These are phyloP conservation scores for Calonectria multiphialidica DNA, from an alignment of 2,329 filamentous ascomycete genomes.

Conservation along the genomic window DNA sequence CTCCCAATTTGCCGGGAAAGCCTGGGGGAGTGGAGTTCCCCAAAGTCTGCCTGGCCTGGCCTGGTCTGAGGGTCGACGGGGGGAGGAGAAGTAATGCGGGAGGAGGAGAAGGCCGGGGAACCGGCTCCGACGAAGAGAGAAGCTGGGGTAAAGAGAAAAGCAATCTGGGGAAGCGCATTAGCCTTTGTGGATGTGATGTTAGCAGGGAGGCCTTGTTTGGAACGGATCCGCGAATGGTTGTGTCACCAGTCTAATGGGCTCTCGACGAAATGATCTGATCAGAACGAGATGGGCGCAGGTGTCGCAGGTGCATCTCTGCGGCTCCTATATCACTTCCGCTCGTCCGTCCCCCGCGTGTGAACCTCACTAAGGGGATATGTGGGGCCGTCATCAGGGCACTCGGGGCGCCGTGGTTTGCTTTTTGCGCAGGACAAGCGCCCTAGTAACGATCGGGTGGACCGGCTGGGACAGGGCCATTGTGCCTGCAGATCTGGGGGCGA, in stretches of 20 bases:
- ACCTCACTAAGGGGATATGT: conserved; percentile 26
- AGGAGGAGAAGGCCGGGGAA: neutral
- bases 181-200: neutral
- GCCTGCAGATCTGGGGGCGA: conserved; percentile 28
- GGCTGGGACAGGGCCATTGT: conserved; percentile 10
- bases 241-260: neutral
- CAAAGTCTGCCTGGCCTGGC: neutral
- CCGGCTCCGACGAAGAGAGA: neutral
- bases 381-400: conserved; percentile 20
- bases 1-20: neutral
- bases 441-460: conserved; percentile 31
- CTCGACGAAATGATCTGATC: neutral
- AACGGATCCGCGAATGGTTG: neutral
- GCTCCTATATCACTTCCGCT: conserved; percentile 18
- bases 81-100: conserved; percentile 7
- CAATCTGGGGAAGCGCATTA: conserved; percentile 9
- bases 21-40: neutral
- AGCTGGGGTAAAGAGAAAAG: neutral
- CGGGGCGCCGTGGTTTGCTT: conserved; percentile 2
- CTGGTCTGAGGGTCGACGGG: neutral
- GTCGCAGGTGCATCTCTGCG: conserved; percentile 6
- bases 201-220: neutral
- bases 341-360: conserved; percentile 24
- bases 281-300: neutral
- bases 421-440: conserved; percentile 14